Evolutionary conservation across 257 asterid genomes (phyloP).

Genomic region (Pogostemon cablin): DNA sequence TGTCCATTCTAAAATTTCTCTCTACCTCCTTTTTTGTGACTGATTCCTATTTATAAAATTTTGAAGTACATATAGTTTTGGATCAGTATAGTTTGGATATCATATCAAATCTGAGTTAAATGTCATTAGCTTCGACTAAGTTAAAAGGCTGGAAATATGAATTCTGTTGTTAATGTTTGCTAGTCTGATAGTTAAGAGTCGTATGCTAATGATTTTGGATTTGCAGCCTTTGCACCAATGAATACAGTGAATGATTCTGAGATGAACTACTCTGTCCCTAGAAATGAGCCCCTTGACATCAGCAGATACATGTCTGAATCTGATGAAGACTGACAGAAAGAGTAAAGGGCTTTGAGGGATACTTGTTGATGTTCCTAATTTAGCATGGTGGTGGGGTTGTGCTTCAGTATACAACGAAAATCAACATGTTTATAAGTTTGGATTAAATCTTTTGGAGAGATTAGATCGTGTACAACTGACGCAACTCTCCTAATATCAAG

Average conservation of each 20-base stretch:
- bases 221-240: conserved; percentile 94
- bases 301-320: conserved; percentile 75
- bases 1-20: not conserved
- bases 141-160: not conserved
- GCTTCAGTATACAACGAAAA: conserved; percentile 2
- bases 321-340: conserved; percentile 58
- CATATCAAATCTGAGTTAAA: not conserved
- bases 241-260: conserved; percentile 48
- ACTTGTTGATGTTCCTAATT: not conserved
- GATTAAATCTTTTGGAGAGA: conserved; percentile 21
- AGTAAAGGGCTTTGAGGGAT: conserved; percentile 17
- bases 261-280: conserved; percentile 43
- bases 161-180: not conserved
- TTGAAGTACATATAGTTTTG: not conserved
- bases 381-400: not conserved
- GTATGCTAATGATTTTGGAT: conserved; percentile 26
- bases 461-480: not conserved
- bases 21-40: not conserved
- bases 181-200: conserved; percentile 1
- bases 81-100: not conserved
- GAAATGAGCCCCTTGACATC: conserved; percentile 69
- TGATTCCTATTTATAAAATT: not conserved
- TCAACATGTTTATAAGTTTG: conserved; percentile 13
- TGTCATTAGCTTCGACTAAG: conserved; percentile 9
- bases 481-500: too few relatives aligned